These are phyloP conservation scores for Pittosporum tobira DNA, from an alignment of 129 eudicot species.

Conservation along the genomic window DNA sequence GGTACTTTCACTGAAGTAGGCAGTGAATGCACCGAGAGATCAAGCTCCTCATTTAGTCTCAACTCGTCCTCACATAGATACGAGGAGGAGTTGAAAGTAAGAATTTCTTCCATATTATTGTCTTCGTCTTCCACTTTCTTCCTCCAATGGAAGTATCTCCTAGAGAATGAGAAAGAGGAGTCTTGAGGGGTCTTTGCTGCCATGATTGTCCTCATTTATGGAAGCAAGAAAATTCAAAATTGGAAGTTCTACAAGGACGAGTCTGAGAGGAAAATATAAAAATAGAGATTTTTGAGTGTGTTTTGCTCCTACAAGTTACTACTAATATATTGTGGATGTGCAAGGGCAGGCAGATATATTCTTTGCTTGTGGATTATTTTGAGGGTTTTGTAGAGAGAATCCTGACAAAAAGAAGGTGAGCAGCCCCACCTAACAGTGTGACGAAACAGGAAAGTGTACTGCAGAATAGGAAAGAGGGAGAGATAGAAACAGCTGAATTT, in stretches of 20 bases:
- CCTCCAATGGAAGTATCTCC: slow-evolving; percentile 69
- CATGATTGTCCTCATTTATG: slow-evolving; percentile 80
- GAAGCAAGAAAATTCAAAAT: slow-evolving; percentile 17
- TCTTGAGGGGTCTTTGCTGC: slow-evolving; percentile 71
- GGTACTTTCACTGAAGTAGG: slow-evolving; percentile 20
- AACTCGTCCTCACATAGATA: slow-evolving; percentile 21
- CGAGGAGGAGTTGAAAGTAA: slow-evolving; percentile 40
- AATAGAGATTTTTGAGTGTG: slow-evolving; percentile 15
- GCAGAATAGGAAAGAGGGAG: background rate
- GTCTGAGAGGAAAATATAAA: slow-evolving; percentile 14
- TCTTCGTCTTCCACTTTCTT: slow-evolving; percentile 36
- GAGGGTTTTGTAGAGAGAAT: slow-evolving; percentile 17
- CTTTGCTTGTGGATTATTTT: slow-evolving; percentile 6
- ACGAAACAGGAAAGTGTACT: slow-evolving; percentile 18
- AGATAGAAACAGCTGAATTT: slow-evolving; percentile 4
- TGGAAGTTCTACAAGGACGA: slow-evolving; percentile 13
- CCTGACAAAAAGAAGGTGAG: slow-evolving; percentile 61
- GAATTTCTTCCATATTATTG: slow-evolving; percentile 41
- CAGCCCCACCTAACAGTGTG: slow-evolving; percentile 65
- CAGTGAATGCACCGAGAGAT: slow-evolving; percentile 21
- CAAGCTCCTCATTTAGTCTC: slow-evolving; percentile 7
- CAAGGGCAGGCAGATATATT: slow-evolving; percentile 10
- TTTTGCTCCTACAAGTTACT: background rate
- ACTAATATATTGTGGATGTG: slow-evolving; percentile 11
- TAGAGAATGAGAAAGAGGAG: slow-evolving; percentile 79